Base-by-base conservation (phyloP, 176 grass and related monocot species). In the Alloteropsis semialata region DNA sequence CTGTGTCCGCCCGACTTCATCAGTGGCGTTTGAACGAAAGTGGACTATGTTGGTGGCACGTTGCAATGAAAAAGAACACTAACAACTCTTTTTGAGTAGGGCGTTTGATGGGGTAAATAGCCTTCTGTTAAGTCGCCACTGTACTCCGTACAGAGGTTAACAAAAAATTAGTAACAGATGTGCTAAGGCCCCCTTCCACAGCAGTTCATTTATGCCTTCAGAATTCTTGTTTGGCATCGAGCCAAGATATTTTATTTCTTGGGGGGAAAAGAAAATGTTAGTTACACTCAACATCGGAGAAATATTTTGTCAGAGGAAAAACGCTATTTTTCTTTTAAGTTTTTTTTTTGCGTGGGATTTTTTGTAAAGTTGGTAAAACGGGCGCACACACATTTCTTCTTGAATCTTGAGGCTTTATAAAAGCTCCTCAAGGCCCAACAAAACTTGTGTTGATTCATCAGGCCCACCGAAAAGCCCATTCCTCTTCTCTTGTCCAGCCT, bases 401-500 rank as follows among this genome's bases (percentile, higher is more conserved):
- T n/a, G 50, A 55, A n/a, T n/a, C n/a, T 36, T 5, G 34, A 36
- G 51, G 55, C 55, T 25, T 54, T 60, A 60, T 60, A 60, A 28
- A 60, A 14, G 4, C 53, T 5, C 10, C 57, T 29, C 25, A 60
- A 64, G 60, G 60, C 60, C 60, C 60, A 64, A 34, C 30, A 29
- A 25, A 55, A 55, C 8, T n/a, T 56, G 21, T 56, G 22, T 58
- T 58, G 3, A 58, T 58, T 12, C 32, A 43, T 15, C 19, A 44
- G 66, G 70, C 70, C 44, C 69, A 70, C 2, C 21, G 41, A 1
- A 8, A 81, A 53, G 72, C 64, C 86, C 72, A 87, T 28, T 38
- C 18, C 11, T 15, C 65, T 19, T 33, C 24, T n/a, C 11, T 11
- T 4, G 6, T n/a, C n/a, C 57, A 2, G 22, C n/a, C 24, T 14